Percentiles rank a stretch among this genome's conserved stretches.
phyloP scores from a whole-genome alignment of 202 grass and related monocot genomes.

The Setaria italica region DNA sequence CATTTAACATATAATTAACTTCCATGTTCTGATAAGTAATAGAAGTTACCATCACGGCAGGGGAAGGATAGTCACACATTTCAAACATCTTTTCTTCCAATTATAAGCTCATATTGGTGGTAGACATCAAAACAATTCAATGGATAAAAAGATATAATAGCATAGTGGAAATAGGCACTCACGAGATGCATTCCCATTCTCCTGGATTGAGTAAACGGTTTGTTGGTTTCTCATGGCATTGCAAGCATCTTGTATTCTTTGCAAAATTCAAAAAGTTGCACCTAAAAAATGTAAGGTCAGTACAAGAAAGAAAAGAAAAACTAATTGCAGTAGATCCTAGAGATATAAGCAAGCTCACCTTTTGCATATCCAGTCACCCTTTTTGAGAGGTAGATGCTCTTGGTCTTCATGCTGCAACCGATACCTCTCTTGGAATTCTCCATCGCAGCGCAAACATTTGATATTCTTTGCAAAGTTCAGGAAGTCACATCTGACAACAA shows the following conservation, averaged over 20 bases:
- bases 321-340: not conserved
- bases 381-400: conserved; percentile 94
- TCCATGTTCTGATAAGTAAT: conserved; percentile 35
- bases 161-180: conserved; percentile 46
- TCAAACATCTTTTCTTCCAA: not conserved
- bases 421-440: conserved; percentile 83
- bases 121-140: conserved; percentile 36
- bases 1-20: conserved; percentile 31
- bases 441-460: conserved; percentile 90
- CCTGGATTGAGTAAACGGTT: conserved; percentile 79
- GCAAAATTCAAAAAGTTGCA: conserved; percentile 98
- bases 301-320: not conserved
- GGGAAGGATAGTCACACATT: conserved; percentile 12
- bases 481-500: conserved; percentile 80
- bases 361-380: conserved; percentile 97
- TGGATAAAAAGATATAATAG: conserved; percentile 12
- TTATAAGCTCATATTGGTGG: not conserved
- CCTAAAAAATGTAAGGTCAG: conserved; percentile 61
- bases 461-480: conserved; percentile 95
- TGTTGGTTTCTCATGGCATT: conserved; percentile 87
- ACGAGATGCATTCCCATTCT: conserved; percentile 96
- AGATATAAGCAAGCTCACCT: conserved; percentile 50
- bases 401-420: conserved; percentile 68
- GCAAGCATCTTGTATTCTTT: conserved; percentile 92
- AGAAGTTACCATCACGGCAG: conserved; percentile 4